Base-by-base conservation (phyloP, 345 rosid genomes). In the Cochlearia excelsa region DNA sequence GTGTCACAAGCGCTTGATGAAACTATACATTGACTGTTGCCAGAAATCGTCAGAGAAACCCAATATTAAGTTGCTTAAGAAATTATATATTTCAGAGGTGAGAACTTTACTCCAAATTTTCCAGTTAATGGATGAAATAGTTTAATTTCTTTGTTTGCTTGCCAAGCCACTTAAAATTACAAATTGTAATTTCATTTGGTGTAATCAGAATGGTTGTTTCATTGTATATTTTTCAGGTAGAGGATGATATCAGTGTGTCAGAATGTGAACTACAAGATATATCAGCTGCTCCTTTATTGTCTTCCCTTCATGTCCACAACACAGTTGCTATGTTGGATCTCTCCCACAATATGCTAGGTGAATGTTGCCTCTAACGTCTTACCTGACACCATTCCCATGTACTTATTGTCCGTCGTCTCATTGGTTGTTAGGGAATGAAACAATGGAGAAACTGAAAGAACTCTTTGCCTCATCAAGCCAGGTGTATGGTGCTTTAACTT, bases 1-100 rank as follows among this genome's bases (percentile, higher is more conserved):
- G 99, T 78, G 87, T 57, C 99, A 84, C 77, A 93, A 93, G 80
- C 90, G 90, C 54, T 66, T 93, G 77, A 85, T 89, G 84, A 85
- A 84, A 72, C 68, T 84, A 40, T 93, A 89, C 56, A 79, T 87
- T 69, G 97, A 87, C 61, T 81, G 82, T 68, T 89, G 97, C 72
- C 73, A 75, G 26, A 81, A 81, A 58, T 66, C 85, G 59, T 69
- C 76, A 6, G 99, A 93, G 75, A 47, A 76, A 59, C 92, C 92
- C 34, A 85, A 80, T 78, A 68, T 89, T 74, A 87, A 87, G 72
- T 73, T 93, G 79, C 91, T 93, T 47, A 82, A 83, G 74, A 82
- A 75, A 50, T 75, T 93, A 62, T 93, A 89, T 69, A 70, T 80
- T 65, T 81, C 92, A 42, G 96, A 93, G 92, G 97, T 93, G 74